Conservation (phyloP, 163 green algal genomes). For the Chlamydomonas reinhardtii region DNA sequence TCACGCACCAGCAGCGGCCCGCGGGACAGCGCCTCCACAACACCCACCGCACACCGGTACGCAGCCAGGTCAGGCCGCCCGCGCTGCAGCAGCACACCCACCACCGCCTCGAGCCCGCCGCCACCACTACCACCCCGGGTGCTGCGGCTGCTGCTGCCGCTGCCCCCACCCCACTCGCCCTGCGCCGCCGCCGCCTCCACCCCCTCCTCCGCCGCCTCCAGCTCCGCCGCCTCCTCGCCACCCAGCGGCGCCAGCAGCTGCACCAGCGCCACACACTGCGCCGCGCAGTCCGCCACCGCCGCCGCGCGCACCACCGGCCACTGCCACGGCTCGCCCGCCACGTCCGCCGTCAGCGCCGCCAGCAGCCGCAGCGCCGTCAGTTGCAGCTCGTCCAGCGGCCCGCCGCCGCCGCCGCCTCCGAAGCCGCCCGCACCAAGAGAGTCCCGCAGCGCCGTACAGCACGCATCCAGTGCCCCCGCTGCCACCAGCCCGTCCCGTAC, state of each 20-base stretch:
- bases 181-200: no score
- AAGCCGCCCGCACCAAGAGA: neutral
- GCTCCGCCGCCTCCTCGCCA: neutral
- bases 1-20: constrained; percentile 44
- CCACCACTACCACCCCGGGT: neutral
- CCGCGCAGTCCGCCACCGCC: constrained; percentile 5
- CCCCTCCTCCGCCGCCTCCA: neutral
- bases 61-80: no score
- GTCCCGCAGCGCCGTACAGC: neutral
- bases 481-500: neutral
- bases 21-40: neutral
- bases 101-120: neutral
- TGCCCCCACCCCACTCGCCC: neutral
- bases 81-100: neutral
- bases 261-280: constrained; percentile 1
- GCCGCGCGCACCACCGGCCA: constrained; percentile 39
- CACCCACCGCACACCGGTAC: no score
- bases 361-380: constrained; percentile 10
- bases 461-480: constrained; percentile 19
- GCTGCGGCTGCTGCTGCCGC: neutral
- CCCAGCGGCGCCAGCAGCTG: constrained; percentile 3
- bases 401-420: no score
- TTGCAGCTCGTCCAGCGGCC: constrained; percentile 5
- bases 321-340: constrained; percentile 22
- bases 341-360: constrained; percentile 17